A percentile compares a stretch with the other conserved stretches of the same genome.
Evolutionary conservation across 805 yeast genomes (phyloP).

Genomic region (Wickerhamomyces xylosicus): DNA sequence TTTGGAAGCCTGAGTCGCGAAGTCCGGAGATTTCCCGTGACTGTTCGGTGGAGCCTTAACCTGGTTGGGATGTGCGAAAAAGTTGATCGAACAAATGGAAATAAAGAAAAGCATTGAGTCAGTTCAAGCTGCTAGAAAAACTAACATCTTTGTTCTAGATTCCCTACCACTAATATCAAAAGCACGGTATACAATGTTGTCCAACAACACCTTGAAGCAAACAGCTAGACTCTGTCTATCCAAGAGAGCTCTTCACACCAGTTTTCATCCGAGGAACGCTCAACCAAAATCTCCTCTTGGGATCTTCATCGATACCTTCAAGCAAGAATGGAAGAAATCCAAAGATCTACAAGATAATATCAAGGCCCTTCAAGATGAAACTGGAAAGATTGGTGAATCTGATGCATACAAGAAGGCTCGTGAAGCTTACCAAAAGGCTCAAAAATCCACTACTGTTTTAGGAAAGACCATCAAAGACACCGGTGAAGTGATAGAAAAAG

Average conservation of each 20-base stretch:
- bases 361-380: constrained; percentile 91
- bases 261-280: constrained; percentile 10
- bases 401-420: constrained; percentile 89
- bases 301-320: constrained; percentile 89
- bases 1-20: too few species aligned
- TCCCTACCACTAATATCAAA: too few species aligned
- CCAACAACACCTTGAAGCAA: not conserved
- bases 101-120: too few species aligned
- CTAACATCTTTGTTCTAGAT: too few species aligned
- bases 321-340: constrained; percentile 82
- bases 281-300: constrained; percentile 70
- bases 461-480: constrained; percentile 75
- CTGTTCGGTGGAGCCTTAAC: too few species aligned
- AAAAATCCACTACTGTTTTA: constrained; percentile 56
- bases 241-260: constrained; percentile 16
- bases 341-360: constrained; percentile 85
- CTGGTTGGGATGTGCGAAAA: too few species aligned
- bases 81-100: too few species aligned
- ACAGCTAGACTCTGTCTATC: not conserved
- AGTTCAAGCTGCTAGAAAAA: too few species aligned
- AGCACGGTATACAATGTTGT: not conserved
- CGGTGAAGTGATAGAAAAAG: constrained; percentile 88
- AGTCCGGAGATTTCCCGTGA: too few species aligned
- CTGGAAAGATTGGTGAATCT: constrained; percentile 87
- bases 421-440: constrained; percentile 85